Base-by-base conservation (phyloP, 2,329 filamentous ascomycete species). In the Talaromyces sp. region DNA sequence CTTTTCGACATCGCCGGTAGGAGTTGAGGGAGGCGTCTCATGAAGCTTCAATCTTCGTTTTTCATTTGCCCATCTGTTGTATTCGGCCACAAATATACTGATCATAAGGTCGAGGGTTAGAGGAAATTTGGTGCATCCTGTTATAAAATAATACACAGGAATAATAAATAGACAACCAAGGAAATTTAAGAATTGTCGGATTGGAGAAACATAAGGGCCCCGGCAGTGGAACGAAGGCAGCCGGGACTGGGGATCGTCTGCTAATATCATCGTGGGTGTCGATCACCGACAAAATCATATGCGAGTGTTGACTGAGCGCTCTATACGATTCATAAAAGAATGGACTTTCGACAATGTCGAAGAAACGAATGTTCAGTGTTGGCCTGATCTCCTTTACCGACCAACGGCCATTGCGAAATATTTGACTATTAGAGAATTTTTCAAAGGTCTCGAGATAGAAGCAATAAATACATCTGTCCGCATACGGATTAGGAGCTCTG, bases 1-100 rank as follows among this genome's bases (percentile, higher is more conserved):
- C 54, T 68, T 64, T 24, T 64, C 43, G 22, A 66, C 59, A 39
- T 65, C 63, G 8, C 67, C 45, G 9, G 24, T 54, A 49, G 59
- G 59, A 39, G 43, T 61, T 31, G 59, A 61, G 33, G 43, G 41
- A n/a, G 52, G 50, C 8, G 49, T 66, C 10, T 66, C 66, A 52
- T 68, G 62, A 27, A 71, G 63, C 24, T 68, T 62, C 49, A 66
- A 69, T 5, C 73, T 68, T n/a, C 70, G 67, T 14, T 33, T 65
- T 50, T 72, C 71, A 54, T 73, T 74, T 54, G 66, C 66, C 63
- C 66, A 74, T 35, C 71, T 69, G 60, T 72, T 72, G 43, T 70
- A 69, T 56, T 74, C 73, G 19, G 72, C 71, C 13, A 70, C 66
- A 10, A 73, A 66, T n/a, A 74, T 74, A 39, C 68, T 71, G 33